Conservation (phyloP, 371 early-diverging fungal species). For the Catenaria anguillulae region DNA sequence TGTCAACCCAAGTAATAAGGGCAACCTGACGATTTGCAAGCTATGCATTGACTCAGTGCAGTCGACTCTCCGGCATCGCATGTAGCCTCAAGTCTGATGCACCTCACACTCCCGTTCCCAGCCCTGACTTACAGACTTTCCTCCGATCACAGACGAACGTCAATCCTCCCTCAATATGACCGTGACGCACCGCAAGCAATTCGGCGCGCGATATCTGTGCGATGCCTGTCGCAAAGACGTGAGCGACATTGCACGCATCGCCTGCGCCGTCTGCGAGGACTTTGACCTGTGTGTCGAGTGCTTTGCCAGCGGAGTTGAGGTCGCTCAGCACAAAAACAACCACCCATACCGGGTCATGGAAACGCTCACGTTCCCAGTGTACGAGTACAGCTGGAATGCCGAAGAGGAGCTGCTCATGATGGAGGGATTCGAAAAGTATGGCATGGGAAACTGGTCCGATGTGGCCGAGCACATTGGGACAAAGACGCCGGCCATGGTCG, state of each 20-base stretch:
- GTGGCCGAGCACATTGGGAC: constrained; percentile 85
- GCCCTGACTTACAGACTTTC: too few relatives aligned
- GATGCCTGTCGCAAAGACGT: constrained; percentile 82
- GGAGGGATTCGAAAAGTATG: constrained; percentile 80
- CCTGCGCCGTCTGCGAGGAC: constrained; percentile 82
- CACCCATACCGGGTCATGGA: constrained; percentile 83
- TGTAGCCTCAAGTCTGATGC: too few relatives aligned
- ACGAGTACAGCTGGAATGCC: constrained; percentile 81
- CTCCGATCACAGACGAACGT: too few relatives aligned
- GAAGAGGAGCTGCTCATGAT: constrained; percentile 93
- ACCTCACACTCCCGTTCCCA: too few relatives aligned
- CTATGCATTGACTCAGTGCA: too few relatives aligned
- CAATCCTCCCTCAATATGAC: neutral
- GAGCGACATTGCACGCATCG: constrained; percentile 71
- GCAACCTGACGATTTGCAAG: too few relatives aligned
- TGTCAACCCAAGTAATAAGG: too few relatives aligned
- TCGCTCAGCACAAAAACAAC: constrained; percentile 61
- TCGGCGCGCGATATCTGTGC: constrained; percentile 55
- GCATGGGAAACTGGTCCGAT: constrained; percentile 96
- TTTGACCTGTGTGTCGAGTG: constrained; percentile 94
- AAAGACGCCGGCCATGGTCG: constrained; percentile 73
- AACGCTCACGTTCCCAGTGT: constrained; percentile 71
- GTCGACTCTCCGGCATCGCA: too few relatives aligned
- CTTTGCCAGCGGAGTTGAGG: constrained; percentile 73
- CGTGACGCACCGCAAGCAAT: constrained; percentile 10